phyloP scores from a whole-genome alignment of 495 filamentous ascomycete genomes.

The Podospora pseudocomata region DNA sequence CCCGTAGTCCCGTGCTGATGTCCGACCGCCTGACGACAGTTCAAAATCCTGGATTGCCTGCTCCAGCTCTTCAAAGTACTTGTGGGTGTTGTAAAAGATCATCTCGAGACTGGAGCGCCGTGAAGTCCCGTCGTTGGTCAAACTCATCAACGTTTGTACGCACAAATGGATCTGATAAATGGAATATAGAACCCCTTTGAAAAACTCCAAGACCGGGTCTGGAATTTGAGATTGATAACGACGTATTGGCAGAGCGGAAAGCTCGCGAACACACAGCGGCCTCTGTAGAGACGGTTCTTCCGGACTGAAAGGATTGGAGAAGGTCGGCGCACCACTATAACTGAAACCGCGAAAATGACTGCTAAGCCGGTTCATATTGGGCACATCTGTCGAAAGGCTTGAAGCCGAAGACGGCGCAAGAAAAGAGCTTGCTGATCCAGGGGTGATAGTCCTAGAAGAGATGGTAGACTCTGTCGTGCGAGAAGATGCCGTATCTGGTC shows the following conservation, averaged over 20 bases:
- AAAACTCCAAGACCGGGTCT: conserved; percentile 66
- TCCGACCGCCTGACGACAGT: conserved; percentile 47
- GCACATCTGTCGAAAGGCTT: not conserved
- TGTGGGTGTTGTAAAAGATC: conserved; percentile 69
- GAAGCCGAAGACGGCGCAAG: not conserved
- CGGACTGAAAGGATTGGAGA: conserved; percentile 63
- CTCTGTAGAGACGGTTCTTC: conserved; percentile 48
- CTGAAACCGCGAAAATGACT: conserved; percentile 68
- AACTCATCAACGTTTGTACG: conserved; percentile 62
- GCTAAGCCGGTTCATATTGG: conserved; percentile 56
- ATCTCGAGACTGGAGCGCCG: conserved; percentile 69
- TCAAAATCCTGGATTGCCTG: conserved; percentile 64
- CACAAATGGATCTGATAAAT: conserved; percentile 71
- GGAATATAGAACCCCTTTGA: conserved; percentile 82
- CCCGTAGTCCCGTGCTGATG: conserved; percentile 52
- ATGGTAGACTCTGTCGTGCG: conserved; percentile 1
- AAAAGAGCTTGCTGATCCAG: not conserved
- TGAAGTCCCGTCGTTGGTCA: conserved; percentile 62
- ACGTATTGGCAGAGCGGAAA: conserved; percentile 79
- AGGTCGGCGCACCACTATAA: conserved; percentile 45
- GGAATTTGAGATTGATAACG: conserved; percentile 53
- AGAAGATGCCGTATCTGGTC: conserved; percentile 16
- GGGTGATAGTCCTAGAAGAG: not conserved
- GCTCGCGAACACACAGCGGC: conserved; percentile 59
- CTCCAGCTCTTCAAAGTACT: conserved; percentile 67